Percentiles rank a stretch among this genome's conserved stretches.
Evolutionary conservation across 2,329 filamentous ascomycete genomes (phyloP).

Genomic region (Annulohypoxylon truncatum): DNA sequence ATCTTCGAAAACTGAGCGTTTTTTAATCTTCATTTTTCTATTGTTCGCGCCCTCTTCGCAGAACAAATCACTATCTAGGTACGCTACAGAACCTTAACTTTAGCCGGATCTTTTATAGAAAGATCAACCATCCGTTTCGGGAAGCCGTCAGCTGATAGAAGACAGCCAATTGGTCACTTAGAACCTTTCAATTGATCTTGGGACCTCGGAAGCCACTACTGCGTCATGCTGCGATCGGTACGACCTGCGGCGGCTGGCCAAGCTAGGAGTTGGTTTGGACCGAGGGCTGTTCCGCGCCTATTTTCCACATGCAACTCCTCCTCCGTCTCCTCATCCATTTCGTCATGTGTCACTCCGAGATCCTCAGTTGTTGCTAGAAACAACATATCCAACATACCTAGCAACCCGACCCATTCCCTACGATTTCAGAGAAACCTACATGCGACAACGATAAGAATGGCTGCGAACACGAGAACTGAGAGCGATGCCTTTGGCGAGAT

Average conservation of each 20-base stretch:
- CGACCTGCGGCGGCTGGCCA: conserved; percentile 50
- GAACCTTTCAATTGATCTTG: conserved; percentile 26
- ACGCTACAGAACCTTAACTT: conserved; percentile 19
- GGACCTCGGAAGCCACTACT: conserved; percentile 28
- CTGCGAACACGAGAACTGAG: conserved; percentile 78
- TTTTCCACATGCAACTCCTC: conserved; percentile 52
- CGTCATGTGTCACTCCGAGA: conserved; percentile 41
- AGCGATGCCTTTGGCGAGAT: conserved; percentile 98
- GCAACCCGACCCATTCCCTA: conserved; percentile 42
- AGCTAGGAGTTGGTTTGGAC: conserved; percentile 49
- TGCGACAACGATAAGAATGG: conserved; percentile 61
- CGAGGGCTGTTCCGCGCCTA: conserved; percentile 51
- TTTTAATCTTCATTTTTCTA: conserved; percentile 25
- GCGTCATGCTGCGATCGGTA: conserved; percentile 53
- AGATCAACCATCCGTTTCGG: conserved; percentile 22
- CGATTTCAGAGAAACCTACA: conserved; percentile 55
- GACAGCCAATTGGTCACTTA: conserved; percentile 33
- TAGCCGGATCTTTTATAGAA: conserved; percentile 20
- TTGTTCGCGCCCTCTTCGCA: conserved; percentile 4
- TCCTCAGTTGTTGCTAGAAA: conserved; percentile 30
- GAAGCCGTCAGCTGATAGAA: conserved; percentile 30
- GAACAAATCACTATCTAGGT: not conserved
- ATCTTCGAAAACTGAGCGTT: conserved; percentile 33
- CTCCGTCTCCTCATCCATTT: conserved; percentile 41
- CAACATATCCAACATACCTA: conserved; percentile 20